Percentiles rank a stretch among this genome's conserved stretches.
Conservation (phyloP, 108 stramenopile genomes). For the Nitzschia palea region DNA sequence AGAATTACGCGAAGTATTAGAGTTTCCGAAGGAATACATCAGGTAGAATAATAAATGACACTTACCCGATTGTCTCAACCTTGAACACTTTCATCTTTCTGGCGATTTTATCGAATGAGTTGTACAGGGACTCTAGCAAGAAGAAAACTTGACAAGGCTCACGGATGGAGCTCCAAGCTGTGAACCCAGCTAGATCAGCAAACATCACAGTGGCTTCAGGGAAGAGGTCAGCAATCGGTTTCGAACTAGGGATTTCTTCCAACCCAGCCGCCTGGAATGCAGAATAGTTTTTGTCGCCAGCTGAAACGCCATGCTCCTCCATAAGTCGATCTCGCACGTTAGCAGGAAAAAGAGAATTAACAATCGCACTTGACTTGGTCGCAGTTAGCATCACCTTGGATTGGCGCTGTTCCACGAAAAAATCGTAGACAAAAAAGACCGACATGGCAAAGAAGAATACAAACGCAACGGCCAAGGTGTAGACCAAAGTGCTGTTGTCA, state of each 20-base stretch:
- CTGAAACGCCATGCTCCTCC: not conserved
- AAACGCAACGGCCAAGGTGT: not conserved
- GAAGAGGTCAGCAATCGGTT: slow-evolving; percentile 22
- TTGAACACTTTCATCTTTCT: slow-evolving; percentile 1
- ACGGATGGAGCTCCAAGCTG: slow-evolving; percentile 7
- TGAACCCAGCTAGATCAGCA: slow-evolving; percentile 17
- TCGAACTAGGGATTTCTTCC: not conserved
- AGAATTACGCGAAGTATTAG: no score
- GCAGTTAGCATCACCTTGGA: slow-evolving; percentile 6
- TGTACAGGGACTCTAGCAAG: not conserved
- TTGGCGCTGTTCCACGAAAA: slow-evolving; percentile 2
- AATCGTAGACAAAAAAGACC: slow-evolving; percentile 17
- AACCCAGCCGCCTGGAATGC: not conserved
- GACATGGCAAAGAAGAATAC: slow-evolving; percentile 4
- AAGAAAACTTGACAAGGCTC: slow-evolving; percentile 10
- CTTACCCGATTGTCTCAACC: not conserved
- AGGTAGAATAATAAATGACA: no score
- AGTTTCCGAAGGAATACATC: no score
- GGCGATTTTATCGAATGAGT: not conserved
- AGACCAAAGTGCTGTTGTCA: not conserved
- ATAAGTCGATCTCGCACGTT: slow-evolving; percentile 13
- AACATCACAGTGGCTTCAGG: slow-evolving; percentile 11
- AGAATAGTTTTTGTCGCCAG: not conserved
- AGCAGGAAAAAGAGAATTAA: slow-evolving; percentile 10
- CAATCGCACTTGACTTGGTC: slow-evolving; percentile 5